Percentiles rank a stretch among this genome's conserved stretches.
These are phyloP conservation scores for Sugiyamaella qingdaonensis DNA, from an alignment of 805 yeast species.

Conservation along the genomic window DNA sequence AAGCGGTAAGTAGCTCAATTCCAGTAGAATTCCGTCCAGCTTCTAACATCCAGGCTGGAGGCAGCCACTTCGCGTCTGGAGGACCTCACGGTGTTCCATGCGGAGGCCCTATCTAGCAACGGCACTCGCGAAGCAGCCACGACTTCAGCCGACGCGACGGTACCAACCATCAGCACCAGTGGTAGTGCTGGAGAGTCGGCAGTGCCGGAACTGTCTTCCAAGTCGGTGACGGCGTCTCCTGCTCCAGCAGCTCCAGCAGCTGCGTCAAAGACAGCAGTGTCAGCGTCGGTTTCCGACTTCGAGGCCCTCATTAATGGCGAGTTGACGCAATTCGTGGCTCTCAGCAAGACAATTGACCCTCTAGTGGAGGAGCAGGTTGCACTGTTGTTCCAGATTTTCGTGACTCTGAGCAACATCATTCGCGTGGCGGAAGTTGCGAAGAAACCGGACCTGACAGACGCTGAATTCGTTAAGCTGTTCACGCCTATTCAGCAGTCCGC, in stretches of 20 bases:
- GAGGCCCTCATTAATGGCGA: constrained; percentile 48
- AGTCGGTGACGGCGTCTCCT: constrained; percentile 17
- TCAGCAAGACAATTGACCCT: constrained; percentile 53
- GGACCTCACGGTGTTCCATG: constrained; percentile 78
- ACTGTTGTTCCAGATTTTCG: constrained; percentile 45
- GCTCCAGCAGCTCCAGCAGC: constrained; percentile 17
- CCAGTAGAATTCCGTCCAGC: background rate
- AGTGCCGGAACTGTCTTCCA: constrained; percentile 13
- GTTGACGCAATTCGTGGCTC: constrained; percentile 56
- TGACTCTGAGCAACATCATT: constrained; percentile 53
- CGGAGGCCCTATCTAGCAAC: constrained; percentile 41
- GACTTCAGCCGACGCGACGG: constrained; percentile 7
- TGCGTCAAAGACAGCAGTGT: constrained; percentile 18
- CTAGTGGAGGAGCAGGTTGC: constrained; percentile 47
- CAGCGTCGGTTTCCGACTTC: constrained; percentile 38
- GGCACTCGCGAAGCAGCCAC: constrained; percentile 11
- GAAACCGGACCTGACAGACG: constrained; percentile 59
- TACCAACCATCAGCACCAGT: constrained; percentile 1
- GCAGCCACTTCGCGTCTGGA: constrained; percentile 92
- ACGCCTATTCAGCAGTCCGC: constrained; percentile 65
- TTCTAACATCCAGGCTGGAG: constrained; percentile 53
- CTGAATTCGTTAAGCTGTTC: constrained; percentile 52
- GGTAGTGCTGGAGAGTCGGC: constrained; percentile 16
- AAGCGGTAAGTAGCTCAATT: constrained; percentile 45
- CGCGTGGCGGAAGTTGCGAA: constrained; percentile 36